Conservation (phyloP, 2,329 filamentous ascomycete genomes). For the Drechmeria coniospora region DNA sequence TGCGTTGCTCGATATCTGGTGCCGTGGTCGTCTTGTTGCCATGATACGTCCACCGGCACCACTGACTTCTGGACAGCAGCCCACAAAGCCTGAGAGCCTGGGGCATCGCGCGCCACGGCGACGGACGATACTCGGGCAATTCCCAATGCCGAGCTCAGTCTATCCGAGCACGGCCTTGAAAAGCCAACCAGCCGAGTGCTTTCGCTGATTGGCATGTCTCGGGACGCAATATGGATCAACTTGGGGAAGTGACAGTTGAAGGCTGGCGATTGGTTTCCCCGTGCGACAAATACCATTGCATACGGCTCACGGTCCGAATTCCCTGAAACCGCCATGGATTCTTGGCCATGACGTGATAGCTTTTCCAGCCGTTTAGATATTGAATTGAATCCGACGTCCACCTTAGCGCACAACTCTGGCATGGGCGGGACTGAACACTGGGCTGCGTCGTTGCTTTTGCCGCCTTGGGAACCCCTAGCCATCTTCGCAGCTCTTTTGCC, state of each 20-base stretch:
- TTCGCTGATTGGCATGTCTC: slow-evolving; percentile 18
- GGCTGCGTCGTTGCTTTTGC: slow-evolving; percentile 8
- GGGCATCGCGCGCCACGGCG: slow-evolving; percentile 40
- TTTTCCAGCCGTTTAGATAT: slow-evolving; percentile 45
- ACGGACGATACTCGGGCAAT: slow-evolving; percentile 51
- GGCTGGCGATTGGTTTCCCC: slow-evolving; percentile 39
- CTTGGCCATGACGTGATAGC: slow-evolving; percentile 11
- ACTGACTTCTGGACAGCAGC: slow-evolving; percentile 40
- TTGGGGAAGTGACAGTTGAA: slow-evolving; percentile 46
- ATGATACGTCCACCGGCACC: slow-evolving; percentile 33
- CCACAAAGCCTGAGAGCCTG: slow-evolving; percentile 39
- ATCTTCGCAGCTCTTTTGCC: slow-evolving; percentile 41
- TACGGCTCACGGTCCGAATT: slow-evolving; percentile 16
- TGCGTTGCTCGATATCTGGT: slow-evolving; percentile 16
- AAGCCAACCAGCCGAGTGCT: slow-evolving; percentile 45
- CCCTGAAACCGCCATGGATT: not conserved
- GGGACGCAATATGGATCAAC: slow-evolving; percentile 35
- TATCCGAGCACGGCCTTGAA: slow-evolving; percentile 41
- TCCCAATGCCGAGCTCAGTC: slow-evolving; percentile 39
- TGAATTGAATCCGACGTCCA: slow-evolving; percentile 50
- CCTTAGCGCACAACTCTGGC: slow-evolving; percentile 37
- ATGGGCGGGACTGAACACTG: slow-evolving; percentile 7
- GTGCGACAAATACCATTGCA: slow-evolving; percentile 40
- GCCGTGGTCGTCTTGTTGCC: slow-evolving; percentile 23
- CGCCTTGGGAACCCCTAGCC: slow-evolving; percentile 18